Evolutionary conservation across 352 stramenopile genomes (phyloP), one percentile per base, ranked within the genome.

Genomic region (Pythium phragmiticola): DNA sequence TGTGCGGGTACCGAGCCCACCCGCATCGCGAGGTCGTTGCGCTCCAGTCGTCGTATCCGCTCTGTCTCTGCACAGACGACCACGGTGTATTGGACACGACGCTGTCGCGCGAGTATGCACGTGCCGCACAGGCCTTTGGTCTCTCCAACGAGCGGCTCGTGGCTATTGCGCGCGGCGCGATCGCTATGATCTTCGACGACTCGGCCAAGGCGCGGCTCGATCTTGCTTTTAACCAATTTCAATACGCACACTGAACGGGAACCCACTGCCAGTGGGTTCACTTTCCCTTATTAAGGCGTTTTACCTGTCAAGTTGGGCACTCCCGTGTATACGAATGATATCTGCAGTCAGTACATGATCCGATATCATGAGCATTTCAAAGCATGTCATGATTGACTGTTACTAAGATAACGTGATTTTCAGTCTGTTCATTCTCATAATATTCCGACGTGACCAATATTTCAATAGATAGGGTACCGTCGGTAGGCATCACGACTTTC

Each of bases 41-140:
- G 65, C 65, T 69, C 37, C 54, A 70, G 66, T 57, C 54, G 78
- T 59, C 66, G 23, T 90, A 98, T 67, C 92, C 92, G 4, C 74
- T 98, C 57, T 91, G 82, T 60, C 75, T 98, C 14, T 96, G 89
- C 67, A 98, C 95, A 4, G 95, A 98, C 65, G 95, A 98, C 76
- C 79, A 88, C 30, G 94, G 95, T 36, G 84, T 98, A 14, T 89
- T 98, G 51, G 78, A 87, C 63, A 98, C 92, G 2, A 92, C 85
- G 50, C 64, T 96, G 17, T 92, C 91, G 5, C 84, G 75, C 41
- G 95, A 98, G 72, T 93, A 96, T 41, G 67, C 90, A 37, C 79
- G 96, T 16, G 78, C 94, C 0, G 80, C 78, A 0, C 72, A 78
- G 33, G 87, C 89, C 19, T 97, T 95, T 63, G 61, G 66, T 14